Conservation (phyloP, 768 basidiomycete species). For the Boletellus ananiceps region DNA sequence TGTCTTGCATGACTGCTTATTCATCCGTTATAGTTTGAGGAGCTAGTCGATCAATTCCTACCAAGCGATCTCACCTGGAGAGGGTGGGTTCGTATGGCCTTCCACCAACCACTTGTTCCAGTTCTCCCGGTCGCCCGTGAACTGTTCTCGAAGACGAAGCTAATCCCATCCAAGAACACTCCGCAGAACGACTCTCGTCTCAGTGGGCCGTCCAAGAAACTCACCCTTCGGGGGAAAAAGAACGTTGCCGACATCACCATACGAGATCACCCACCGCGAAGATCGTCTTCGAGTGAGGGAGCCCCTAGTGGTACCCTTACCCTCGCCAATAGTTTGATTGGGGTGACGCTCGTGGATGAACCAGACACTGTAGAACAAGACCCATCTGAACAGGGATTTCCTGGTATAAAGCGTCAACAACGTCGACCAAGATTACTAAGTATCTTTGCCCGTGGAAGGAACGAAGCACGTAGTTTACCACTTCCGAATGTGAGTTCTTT, state of each 20-base stretch:
- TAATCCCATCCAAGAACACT: conserved; percentile 43
- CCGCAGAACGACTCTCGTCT: conserved; percentile 26
- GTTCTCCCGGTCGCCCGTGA: conserved; percentile 77
- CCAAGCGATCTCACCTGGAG: conserved; percentile 75
- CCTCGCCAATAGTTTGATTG: conserved; percentile 18
- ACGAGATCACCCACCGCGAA: conserved; percentile 10
- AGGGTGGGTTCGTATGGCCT: conserved; percentile 81
- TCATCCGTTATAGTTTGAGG: conserved; percentile 55
- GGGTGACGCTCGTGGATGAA: conserved; percentile 37
- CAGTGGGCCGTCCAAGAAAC: conserved; percentile 16
- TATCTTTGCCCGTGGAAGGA: conserved; percentile 26
- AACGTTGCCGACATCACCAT: conserved; percentile 11
- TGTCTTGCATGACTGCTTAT: conserved; percentile 5
- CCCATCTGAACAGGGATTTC: conserved; percentile 13
- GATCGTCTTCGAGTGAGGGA: conserved; percentile 21
- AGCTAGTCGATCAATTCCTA: conserved; percentile 73
- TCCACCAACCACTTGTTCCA: conserved; percentile 73
- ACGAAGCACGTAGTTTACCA: conserved; percentile 2
- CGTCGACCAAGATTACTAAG: conserved; percentile 30
- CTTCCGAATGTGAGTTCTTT: conserved; percentile 12
- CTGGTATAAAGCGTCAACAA: conserved; percentile 16
- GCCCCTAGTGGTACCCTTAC: neutral
- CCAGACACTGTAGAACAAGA: conserved; percentile 34
- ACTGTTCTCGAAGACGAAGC: conserved; percentile 72
- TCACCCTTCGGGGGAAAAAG: conserved; percentile 18